Conservation (phyloP, 1,284 basidiomycete genomes). For the Heterobasidion irregulare region DNA sequence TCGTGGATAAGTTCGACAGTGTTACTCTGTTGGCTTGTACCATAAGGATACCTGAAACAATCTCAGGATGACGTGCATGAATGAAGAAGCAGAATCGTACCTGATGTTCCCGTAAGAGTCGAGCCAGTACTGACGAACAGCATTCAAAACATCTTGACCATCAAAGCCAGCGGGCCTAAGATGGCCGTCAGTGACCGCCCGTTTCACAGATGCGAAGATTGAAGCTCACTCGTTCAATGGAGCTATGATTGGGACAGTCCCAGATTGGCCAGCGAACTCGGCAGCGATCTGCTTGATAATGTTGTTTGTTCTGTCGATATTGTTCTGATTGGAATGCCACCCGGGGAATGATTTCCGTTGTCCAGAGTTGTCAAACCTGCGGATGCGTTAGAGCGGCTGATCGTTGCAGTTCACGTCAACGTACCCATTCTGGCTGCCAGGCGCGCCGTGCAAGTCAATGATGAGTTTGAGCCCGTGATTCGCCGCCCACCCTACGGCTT, state of each 20-base stretch:
- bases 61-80: slow-evolving; percentile 18
- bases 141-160: slow-evolving; percentile 43
- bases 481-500: slow-evolving; percentile 74
- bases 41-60: slow-evolving; percentile 47
- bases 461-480: slow-evolving; percentile 76
- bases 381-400: neutral
- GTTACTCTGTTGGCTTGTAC: slow-evolving; percentile 48
- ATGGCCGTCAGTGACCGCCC: neutral
- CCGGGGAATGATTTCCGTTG: slow-evolving; percentile 49
- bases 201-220: neutral
- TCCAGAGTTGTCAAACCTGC: slow-evolving; percentile 84
- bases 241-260: slow-evolving; percentile 66
- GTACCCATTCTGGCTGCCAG: slow-evolving; percentile 78
- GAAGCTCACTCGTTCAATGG: slow-evolving; percentile 66
- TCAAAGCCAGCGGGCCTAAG: slow-evolving; percentile 73
- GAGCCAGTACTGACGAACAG: slow-evolving; percentile 63
- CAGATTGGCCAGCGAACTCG: slow-evolving; percentile 46
- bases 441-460: slow-evolving; percentile 77
- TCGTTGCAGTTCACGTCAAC: neutral
- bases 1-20: slow-evolving; percentile 74
- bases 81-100: slow-evolving; percentile 22
- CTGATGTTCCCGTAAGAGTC: slow-evolving; percentile 73
- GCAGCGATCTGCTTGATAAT: slow-evolving; percentile 59
- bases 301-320: slow-evolving; percentile 63
- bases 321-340: slow-evolving; percentile 65